Percentiles rank a stretch among this genome's conserved stretches.
Conservation (phyloP, 2,329 filamentous ascomycete genomes). For the Trichophyton verrucosum region DNA sequence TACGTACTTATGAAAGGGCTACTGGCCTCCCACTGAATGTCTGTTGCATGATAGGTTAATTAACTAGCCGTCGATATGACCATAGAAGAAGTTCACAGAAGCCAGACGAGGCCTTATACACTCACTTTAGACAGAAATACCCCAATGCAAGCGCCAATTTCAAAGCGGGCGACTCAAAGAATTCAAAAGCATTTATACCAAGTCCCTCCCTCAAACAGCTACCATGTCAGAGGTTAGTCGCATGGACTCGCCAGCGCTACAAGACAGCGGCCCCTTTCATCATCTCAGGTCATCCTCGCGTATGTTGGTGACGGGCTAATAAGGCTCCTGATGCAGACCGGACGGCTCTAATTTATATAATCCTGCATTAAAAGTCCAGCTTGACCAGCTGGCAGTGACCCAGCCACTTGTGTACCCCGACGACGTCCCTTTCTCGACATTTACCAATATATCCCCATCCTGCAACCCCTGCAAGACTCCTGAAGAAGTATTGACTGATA, state of each 20-base stretch:
- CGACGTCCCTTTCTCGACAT: neutral
- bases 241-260: neutral
- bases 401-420: neutral
- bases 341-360: neutral
- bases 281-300: conserved; percentile 1
- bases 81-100: conserved; percentile 66
- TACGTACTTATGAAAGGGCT: conserved; percentile 20
- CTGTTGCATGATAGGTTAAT: neutral
- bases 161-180: neutral
- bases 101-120: conserved; percentile 71
- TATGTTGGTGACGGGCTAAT: neutral
- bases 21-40: neutral
- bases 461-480: neutral
- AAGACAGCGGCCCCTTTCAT: neutral
- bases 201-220: conserved; percentile 7
- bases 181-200: neutral
- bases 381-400: neutral
- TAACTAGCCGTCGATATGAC: neutral
- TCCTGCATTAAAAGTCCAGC: neutral
- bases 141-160: conserved; percentile 45
- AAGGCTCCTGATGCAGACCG: neutral
- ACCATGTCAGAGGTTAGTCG: conserved; percentile 9
- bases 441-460: neutral
- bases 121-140: conserved; percentile 72
- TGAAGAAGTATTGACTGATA: neutral